Base-by-base conservation (phyloP, 116 monocot species). In the Zostera marina region DNA sequence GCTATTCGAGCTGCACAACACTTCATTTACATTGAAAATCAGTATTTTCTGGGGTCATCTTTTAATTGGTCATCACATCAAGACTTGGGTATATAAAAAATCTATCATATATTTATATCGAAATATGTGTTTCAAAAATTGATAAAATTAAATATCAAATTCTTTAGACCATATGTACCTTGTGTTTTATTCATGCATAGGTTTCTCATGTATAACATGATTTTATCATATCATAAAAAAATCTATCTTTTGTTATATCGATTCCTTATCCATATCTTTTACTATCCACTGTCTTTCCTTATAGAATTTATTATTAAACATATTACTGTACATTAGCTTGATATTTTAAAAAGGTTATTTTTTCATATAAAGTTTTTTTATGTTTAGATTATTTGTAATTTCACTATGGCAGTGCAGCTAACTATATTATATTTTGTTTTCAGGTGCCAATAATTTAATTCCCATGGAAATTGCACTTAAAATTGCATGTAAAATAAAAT, bases 401-500 rank as follows among this genome's bases (percentile, higher is more conserved):
- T 66, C 32, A 32, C 32, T 32, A 5, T 32, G 32, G 32, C n/a
- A n/a, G n/a, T n/a, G n/a, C n/a, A n/a, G n/a, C 32, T 32, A 32
- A 32, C 32, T 32, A 32, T 32, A 32, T 32, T 32, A 3, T 32
- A 2, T 32, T 32, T 77, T 46, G 13, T 22, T 45, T 61, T 8
- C 55, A 93, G 93, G 93, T 73, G 93, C 93, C 41, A 84, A 93
- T 53, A 93, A 93, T 69, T 64, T 93, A 61, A 87, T 93, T 72
- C 93, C 93, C 53, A 81, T 93, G 47, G 93, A 93, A 74, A 90
- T 90, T 67, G 84, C 89, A 7, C 89, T 90, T 25, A 90, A 90
- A 74, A 81, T 90, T 68, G 84, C 84, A 52, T 78, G 72, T 42
- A 90, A 90, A 63, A 84, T 90, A 54, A 84, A 79, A 76, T 77